A percentile compares a stretch with the other conserved stretches of the same genome.
These are phyloP conservation scores for Tulasnella sp. DNA, from an alignment of 768 basidiomycete genomes.

Conservation along the genomic window DNA sequence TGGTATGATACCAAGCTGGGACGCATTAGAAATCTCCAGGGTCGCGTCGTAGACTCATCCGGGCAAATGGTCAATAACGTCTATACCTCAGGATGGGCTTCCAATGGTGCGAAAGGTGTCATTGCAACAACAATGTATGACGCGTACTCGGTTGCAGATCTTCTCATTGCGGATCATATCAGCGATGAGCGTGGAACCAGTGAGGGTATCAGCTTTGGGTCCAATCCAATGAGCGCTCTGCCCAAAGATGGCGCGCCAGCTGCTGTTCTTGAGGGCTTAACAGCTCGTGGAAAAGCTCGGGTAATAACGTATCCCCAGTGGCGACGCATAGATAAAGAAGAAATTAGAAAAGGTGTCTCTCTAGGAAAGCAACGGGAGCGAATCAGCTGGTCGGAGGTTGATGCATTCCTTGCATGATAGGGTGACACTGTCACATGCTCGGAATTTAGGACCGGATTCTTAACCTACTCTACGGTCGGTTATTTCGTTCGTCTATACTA, in stretches of 20 bases:
- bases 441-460: too few species aligned
- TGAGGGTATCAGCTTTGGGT: constrained; percentile 17
- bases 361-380: constrained; percentile 63
- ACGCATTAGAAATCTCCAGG: constrained; percentile 42
- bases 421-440: too few species aligned
- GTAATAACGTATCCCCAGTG: constrained; percentile 62
- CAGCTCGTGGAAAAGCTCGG: constrained; percentile 23
- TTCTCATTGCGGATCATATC: constrained; percentile 49
- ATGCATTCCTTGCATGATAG: constrained; percentile 15
- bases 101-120: constrained; percentile 81
- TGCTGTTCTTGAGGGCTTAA: constrained; percentile 34
- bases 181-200: not conserved
- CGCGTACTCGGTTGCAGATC: constrained; percentile 66
- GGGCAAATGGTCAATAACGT: constrained; percentile 38
- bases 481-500: too few species aligned
- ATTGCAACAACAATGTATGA: constrained; percentile 88
- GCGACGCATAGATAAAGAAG: constrained; percentile 61
- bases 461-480: too few species aligned
- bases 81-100: constrained; percentile 94
- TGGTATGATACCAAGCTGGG: constrained; percentile 47
- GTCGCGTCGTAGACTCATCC: constrained; percentile 32
- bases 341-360: constrained; percentile 43
- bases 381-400: constrained; percentile 43
- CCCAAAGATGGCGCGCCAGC: constrained; percentile 35
- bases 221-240: constrained; percentile 23